phyloP scores from a whole-genome alignment of 164 flowering plant species.

The Buxus sempervirens region DNA sequence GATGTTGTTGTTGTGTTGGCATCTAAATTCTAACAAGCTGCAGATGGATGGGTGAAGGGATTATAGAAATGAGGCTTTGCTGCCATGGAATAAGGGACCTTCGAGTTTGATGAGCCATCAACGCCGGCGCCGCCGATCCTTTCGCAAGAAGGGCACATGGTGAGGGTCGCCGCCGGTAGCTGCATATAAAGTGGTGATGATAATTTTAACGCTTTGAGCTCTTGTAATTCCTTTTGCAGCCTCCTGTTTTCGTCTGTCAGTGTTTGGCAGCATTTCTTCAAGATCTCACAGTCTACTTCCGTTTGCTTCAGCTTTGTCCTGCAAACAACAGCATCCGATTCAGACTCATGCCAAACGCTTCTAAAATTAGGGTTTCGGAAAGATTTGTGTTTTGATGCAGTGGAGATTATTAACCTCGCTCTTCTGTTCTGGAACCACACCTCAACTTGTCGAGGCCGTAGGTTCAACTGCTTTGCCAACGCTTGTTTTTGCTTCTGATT shows the following conservation, averaged over 20 bases:
- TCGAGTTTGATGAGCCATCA: too few species aligned
- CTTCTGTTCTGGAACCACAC: constrained; percentile 89
- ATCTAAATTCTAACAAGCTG: constrained; percentile 35
- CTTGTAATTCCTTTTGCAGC: constrained; percentile 65
- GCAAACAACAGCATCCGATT: neutral
- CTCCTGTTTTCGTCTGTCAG: constrained; percentile 68
- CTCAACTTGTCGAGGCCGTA: constrained; percentile 80
- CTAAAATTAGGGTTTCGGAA: too few species aligned
- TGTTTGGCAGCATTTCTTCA: constrained; percentile 76
- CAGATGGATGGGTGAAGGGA: constrained; percentile 53
- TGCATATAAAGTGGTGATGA: constrained; percentile 69
- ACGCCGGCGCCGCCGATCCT: constrained; percentile 24
- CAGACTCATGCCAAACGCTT: neutral
- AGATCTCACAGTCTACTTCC: constrained; percentile 74
- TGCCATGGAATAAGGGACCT: constrained; percentile 29
- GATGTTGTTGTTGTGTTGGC: constrained; percentile 1
- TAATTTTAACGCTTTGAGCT: constrained; percentile 61
- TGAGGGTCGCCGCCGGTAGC: constrained; percentile 74
- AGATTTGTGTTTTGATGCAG: neutral
- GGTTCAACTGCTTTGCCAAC: constrained; percentile 61
- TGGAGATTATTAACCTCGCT: constrained; percentile 51
- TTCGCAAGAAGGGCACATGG: constrained; percentile 85
- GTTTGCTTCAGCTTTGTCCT: constrained; percentile 92
- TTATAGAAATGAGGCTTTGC: constrained; percentile 45
- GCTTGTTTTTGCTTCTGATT: constrained; percentile 87